Base-by-base conservation (phyloP, 2,329 filamentous ascomycete genomes). In the Lomentospora prolificans region DNA sequence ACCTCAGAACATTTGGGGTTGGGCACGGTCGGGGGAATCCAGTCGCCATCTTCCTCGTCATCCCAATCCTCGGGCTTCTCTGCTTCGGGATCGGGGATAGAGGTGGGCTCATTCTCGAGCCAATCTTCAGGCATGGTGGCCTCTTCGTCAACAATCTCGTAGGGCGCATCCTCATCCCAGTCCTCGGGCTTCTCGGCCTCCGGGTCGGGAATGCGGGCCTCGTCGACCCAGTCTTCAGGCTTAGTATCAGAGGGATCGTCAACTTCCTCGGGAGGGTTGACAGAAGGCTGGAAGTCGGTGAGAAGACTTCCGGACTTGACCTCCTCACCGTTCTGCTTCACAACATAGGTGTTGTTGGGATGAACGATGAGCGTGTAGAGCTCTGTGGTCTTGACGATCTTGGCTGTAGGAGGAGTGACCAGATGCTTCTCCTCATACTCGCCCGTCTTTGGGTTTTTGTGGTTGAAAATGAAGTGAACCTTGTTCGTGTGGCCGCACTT, bases 391-490 rank as follows among this genome's bases (percentile, higher is more conserved):
- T 96, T 97, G 77, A 85, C 80, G 67, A 95, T 94, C 70, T 86
- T 87, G 69, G 91, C 91, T 58, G 86, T 80, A 59, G 94, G 91
- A 61, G 92, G 86, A 65, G 81, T 81, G 70, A 82, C 84, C 61
- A 99, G 82, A 76, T 99, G 94, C 86, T 99, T 99, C 88, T 99
- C 94, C 82, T 99, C 92, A 68, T 99, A 99, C 75, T 96, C 90
- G 78, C 92, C 92, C 50, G 90, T 96, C 88, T 96, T 96, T 70
- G 94, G 94, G 84, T 97, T 99, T 89, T 97, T 99, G 87, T 99
- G 94, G 76, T 95, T 94, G 85, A 99, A 95, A 74, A 99, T 99
- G 78, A 99, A 96, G 75, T 84, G 81, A 55, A 95, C 89, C 87
- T 97, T 97, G 86, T 99, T 99, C 74, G 90, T 97, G 71, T 90